Percentiles rank a stretch among this genome's conserved stretches.
Evolutionary conservation across 2,329 filamentous ascomycete species (phyloP).

Genomic region (Grosmannia huntii): DNA sequence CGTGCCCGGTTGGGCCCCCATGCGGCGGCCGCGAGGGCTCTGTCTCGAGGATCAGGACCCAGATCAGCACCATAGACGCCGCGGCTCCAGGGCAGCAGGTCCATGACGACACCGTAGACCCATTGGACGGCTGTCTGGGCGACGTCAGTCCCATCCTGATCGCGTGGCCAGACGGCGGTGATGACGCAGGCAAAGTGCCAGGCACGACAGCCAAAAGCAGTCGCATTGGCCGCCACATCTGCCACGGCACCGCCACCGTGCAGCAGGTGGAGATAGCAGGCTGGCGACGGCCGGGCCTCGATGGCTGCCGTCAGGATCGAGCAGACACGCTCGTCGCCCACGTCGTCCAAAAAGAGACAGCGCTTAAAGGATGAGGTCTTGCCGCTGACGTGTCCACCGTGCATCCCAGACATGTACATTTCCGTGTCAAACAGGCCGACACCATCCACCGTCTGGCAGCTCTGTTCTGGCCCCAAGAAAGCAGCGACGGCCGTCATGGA

Average conservation of each 20-base stretch:
- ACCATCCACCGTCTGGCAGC: conserved; percentile 25
- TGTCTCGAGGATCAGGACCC: conserved; percentile 47
- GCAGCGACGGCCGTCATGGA: too few relatives aligned
- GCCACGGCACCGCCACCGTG: conserved; percentile 43
- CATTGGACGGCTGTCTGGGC: conserved; percentile 30
- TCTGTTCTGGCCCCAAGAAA: neutral
- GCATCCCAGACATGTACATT: conserved; percentile 48
- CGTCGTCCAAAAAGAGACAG: conserved; percentile 44
- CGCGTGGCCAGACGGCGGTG: conserved; percentile 47
- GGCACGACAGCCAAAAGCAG: conserved; percentile 49
- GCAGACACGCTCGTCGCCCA: conserved; percentile 23
- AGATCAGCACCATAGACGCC: conserved; percentile 50
- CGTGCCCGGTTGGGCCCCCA: conserved; percentile 42
- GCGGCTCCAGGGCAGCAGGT: conserved; percentile 34
- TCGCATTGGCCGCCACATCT: conserved; percentile 29
- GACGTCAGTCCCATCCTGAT: conserved; percentile 31
- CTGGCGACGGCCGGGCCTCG: conserved; percentile 31
- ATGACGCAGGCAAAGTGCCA: conserved; percentile 54
- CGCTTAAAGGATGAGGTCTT: conserved; percentile 54
- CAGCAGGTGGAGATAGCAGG: conserved; percentile 50
- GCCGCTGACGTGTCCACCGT: conserved; percentile 41
- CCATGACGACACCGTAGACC: conserved; percentile 39
- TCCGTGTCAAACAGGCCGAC: conserved; percentile 43
- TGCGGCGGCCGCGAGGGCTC: conserved; percentile 33
- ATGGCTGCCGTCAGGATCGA: conserved; percentile 31